These are phyloP conservation scores for Nicotiana undulata DNA, from an alignment of 257 asterid genomes.

Conservation along the genomic window DNA sequence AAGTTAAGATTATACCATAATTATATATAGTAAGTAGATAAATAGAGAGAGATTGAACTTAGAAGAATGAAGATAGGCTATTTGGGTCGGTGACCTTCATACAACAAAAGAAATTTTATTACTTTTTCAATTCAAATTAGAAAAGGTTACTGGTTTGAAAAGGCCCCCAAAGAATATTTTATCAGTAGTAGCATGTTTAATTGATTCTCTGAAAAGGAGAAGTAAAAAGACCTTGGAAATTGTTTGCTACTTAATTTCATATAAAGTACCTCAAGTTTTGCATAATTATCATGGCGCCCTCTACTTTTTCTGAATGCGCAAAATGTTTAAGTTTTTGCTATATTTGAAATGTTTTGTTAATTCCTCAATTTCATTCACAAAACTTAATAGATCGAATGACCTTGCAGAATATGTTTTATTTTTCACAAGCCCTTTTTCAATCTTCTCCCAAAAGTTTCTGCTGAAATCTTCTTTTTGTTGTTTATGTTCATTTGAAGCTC, in stretches of 20 bases:
- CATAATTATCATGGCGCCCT: background rate
- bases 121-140: background rate
- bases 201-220: background rate
- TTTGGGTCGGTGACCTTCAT: background rate
- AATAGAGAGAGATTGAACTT: background rate
- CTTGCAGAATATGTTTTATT: too few species aligned
- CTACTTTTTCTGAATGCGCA: background rate
- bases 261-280: background rate
- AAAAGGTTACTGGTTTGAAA: background rate
- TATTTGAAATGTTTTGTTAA: too few species aligned
- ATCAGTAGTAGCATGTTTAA: background rate
- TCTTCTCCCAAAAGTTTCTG: background rate
- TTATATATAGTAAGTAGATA: background rate
- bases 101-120: background rate
- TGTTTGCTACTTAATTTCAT: background rate
- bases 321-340: background rate
- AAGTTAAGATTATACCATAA: background rate
- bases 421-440: too few species aligned
- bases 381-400: too few species aligned
- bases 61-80: background rate
- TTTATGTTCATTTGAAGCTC: too few species aligned
- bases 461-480: too few species aligned
- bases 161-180: background rate
- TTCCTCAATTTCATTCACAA: too few species aligned
- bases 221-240: background rate